Evolutionary conservation across 1,284 basidiomycete genomes (phyloP).

Genomic region (Heterobasidion parviporum): DNA sequence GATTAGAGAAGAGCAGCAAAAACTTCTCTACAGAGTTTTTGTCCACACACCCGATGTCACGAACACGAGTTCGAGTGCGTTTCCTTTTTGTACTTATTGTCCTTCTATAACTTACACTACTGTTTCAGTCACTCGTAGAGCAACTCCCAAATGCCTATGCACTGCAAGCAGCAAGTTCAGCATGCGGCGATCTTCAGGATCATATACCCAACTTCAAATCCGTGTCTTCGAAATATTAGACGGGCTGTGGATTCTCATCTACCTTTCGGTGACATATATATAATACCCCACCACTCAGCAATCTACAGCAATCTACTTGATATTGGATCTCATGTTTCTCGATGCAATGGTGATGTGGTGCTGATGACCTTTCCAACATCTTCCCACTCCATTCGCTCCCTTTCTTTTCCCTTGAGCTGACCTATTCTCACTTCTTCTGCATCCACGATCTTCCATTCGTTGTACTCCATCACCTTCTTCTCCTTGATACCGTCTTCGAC

Average conservation of each 20-base stretch:
- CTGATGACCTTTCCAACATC: conserved; percentile 36
- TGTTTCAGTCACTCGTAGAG: conserved; percentile 41
- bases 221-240: background rate
- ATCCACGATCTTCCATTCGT: conserved; percentile 64
- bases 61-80: conserved; percentile 61
- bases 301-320: no score
- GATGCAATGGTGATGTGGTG: conserved; percentile 1
- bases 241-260: no score
- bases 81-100: background rate
- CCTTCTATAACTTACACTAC: background rate
- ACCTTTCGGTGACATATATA: no score
- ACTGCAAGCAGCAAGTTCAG: conserved; percentile 23
- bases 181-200: background rate
- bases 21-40: conserved; percentile 38
- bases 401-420: conserved; percentile 53
- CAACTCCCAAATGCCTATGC: conserved; percentile 49
- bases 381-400: conserved; percentile 72
- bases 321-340: no score
- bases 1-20: conserved; percentile 32
- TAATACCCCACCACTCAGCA: no score
- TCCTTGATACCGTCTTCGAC: conserved; percentile 46
- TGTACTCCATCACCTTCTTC: conserved; percentile 47
- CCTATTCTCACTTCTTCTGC: conserved; percentile 60
- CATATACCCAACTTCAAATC: background rate
- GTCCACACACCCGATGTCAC: conserved; percentile 70